Conservation (phyloP, 257 asterid species). For the Apocynum venetum region DNA sequence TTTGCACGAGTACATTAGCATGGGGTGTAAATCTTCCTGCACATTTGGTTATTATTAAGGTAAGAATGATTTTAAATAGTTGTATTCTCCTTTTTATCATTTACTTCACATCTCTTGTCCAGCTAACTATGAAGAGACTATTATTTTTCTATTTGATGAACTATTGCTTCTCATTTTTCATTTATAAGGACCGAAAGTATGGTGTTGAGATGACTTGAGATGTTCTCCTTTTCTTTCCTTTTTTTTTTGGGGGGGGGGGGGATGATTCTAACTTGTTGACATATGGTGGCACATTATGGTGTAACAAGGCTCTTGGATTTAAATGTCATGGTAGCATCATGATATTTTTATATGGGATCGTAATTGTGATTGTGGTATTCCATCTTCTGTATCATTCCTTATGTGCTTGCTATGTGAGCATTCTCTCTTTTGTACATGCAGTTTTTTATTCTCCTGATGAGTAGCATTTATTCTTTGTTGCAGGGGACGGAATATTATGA, state of each 20-base stretch:
- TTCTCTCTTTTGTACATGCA: background rate
- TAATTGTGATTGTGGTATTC: background rate
- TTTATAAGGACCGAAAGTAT: background rate
- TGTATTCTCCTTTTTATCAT: background rate
- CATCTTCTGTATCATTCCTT: background rate
- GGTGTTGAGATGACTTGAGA: background rate
- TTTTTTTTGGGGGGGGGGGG: background rate
- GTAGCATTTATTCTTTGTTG: constrained; percentile 8
- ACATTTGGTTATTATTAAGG: constrained; percentile 95
- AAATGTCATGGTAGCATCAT: background rate
- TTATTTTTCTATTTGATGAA: background rate
- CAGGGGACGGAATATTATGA: constrained; percentile 98
- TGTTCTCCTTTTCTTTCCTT: background rate
- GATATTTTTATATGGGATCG: background rate
- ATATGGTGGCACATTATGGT: background rate
- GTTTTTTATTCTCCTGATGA: background rate
- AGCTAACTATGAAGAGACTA: background rate
- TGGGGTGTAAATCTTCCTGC: constrained; percentile 99
- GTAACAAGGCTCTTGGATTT: background rate
- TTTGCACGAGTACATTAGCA: constrained; percentile 96
- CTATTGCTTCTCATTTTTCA: background rate
- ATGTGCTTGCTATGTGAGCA: background rate
- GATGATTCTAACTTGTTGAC: background rate
- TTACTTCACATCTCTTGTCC: background rate
- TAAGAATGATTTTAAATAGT: constrained; percentile 26